Conservation (phyloP, 2,329 filamentous ascomycete species). For the Penicillium sp. region DNA sequence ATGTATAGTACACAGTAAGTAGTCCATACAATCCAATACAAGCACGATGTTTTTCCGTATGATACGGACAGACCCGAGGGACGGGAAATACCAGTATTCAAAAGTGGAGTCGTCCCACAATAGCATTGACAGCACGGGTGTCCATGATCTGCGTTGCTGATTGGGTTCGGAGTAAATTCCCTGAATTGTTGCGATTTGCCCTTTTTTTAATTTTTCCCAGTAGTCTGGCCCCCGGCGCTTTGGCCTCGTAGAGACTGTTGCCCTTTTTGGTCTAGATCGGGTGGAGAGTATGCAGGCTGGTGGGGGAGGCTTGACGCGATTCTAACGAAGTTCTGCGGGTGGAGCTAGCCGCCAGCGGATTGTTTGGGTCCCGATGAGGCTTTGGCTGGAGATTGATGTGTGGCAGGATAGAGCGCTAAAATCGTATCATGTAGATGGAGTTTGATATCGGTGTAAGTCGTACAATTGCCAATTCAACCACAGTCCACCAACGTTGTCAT, state of each 20-base stretch:
- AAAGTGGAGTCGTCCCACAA: not conserved
- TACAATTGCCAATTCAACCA: not conserved
- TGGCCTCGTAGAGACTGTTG: slow-evolving; percentile 9
- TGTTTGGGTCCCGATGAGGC: not conserved
- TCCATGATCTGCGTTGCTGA: not conserved
- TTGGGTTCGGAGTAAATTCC: not conserved
- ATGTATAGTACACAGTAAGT: not conserved
- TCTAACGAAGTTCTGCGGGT: not conserved
- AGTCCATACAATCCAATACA: not conserved
- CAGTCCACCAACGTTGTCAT: not conserved
- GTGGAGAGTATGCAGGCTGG: not conserved
- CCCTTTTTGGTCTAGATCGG: slow-evolving; percentile 4
- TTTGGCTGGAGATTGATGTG: not conserved
- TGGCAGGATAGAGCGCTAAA: not conserved
- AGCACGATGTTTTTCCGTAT: not conserved
- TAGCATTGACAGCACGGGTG: not conserved
- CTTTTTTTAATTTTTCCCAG: not conserved
- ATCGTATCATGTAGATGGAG: not conserved
- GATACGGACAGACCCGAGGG: not conserved
- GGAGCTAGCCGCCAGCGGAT: not conserved
- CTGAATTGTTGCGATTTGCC: not conserved
- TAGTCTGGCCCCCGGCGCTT: slow-evolving; percentile 3
- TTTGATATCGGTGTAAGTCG: not conserved
- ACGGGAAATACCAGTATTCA: not conserved
- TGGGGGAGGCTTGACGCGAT: not conserved